A percentile compares a stretch with the other conserved stretches of the same genome.
Conservation (phyloP, 768 basidiomycete species). For the Trametes meyenii region DNA sequence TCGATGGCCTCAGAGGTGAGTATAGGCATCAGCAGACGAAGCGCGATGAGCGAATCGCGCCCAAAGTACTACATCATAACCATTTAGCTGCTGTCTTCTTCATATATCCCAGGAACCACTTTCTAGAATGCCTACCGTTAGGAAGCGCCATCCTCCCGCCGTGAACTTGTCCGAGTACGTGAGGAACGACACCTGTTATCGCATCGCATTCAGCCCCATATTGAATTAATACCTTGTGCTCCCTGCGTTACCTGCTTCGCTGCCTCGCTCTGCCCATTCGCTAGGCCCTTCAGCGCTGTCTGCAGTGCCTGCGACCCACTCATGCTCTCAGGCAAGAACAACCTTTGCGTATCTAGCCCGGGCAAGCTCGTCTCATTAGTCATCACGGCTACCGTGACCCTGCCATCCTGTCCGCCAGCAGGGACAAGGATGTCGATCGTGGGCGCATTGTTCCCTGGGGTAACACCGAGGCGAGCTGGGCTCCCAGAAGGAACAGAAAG, state of each 20-base stretch:
- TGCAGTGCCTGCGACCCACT: slow-evolving; percentile 33
- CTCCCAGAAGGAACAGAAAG: slow-evolving; percentile 33
- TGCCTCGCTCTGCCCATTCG: slow-evolving; percentile 27
- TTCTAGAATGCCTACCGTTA: slow-evolving; percentile 36
- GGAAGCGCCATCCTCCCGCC: slow-evolving; percentile 49
- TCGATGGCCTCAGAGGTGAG: slow-evolving; percentile 45
- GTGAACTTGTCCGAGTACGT: slow-evolving; percentile 44
- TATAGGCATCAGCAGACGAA: slow-evolving; percentile 45
- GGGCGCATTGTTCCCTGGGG: slow-evolving; percentile 38
- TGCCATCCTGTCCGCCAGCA: slow-evolving; percentile 22
- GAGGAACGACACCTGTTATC: slow-evolving; percentile 41
- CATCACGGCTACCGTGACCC: slow-evolving; percentile 36
- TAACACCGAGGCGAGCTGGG: slow-evolving; percentile 36
- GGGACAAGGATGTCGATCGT: slow-evolving; percentile 40
- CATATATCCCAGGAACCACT: too few relatives aligned
- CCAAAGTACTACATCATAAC: slow-evolving; percentile 33
- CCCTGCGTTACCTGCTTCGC: slow-evolving; percentile 9
- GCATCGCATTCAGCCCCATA: background rate
- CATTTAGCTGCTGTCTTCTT: too few relatives aligned
- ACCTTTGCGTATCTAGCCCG: slow-evolving; percentile 35
- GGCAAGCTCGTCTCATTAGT: slow-evolving; percentile 43
- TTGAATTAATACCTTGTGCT: background rate
- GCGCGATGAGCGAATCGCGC: slow-evolving; percentile 46
- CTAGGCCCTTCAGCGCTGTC: slow-evolving; percentile 34
- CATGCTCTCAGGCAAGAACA: slow-evolving; percentile 38